Conservation (phyloP, 78 protist genomes). For the Cavenderia fasciculata region DNA sequence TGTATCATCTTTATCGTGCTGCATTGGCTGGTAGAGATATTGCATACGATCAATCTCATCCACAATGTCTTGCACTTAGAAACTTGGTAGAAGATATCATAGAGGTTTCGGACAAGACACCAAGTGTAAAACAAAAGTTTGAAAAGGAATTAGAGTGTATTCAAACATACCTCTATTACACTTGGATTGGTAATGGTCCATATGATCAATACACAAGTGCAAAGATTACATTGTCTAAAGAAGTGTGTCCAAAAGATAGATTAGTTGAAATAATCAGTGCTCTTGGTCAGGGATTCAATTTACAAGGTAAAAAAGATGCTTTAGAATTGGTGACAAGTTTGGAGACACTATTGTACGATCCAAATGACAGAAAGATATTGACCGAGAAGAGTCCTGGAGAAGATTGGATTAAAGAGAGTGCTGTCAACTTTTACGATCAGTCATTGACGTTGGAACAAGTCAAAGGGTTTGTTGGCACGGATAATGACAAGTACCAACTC, state of each 20-base stretch:
- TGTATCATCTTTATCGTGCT: background rate
- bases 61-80: background rate
- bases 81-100: background rate
- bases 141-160: background rate
- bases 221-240: background rate
- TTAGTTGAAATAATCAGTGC: background rate
- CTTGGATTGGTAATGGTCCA: background rate
- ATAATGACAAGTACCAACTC: background rate
- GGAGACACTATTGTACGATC: background rate
- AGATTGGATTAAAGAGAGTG: constrained; percentile 12
- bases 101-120: background rate
- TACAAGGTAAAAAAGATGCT: background rate
- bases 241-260: background rate
- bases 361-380: background rate
- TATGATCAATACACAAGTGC: background rate
- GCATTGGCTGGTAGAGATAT: constrained; percentile 3
- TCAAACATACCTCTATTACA: background rate
- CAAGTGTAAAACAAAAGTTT: no score
- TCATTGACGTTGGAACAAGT: background rate
- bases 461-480: background rate
- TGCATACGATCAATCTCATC: background rate
- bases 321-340: background rate
- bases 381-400: background rate
- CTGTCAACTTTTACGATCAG: background rate
- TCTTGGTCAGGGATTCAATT: background rate